phyloP scores from a whole-genome alignment of 495 filamentous ascomycete species.

The Xylaria bambusicola region DNA sequence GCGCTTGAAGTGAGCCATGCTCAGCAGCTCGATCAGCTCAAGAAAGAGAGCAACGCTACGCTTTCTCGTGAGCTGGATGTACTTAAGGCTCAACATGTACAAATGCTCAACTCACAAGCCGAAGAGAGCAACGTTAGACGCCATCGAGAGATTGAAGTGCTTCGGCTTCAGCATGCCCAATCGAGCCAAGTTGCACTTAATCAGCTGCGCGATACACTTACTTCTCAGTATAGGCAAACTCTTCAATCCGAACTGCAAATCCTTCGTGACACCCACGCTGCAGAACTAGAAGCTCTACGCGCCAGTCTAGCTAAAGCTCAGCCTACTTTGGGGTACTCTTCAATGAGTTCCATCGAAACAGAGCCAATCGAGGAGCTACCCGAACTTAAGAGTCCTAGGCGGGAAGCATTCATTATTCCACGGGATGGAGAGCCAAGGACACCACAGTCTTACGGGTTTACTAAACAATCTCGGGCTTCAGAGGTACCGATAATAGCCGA shows the following conservation, averaged over 20 bases:
- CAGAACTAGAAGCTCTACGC: constrained; percentile 30
- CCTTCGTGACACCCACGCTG: constrained; percentile 24
- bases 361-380: constrained; percentile 47
- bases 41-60: constrained; percentile 16
- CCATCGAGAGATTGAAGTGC: constrained; percentile 12
- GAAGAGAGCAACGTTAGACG: constrained; percentile 18
- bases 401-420: constrained; percentile 52
- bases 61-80: constrained; percentile 22
- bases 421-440: constrained; percentile 31
- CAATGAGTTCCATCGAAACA: constrained; percentile 50
- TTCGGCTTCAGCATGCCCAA: constrained; percentile 15
- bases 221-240: constrained; percentile 17
- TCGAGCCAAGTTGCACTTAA: constrained; percentile 17
- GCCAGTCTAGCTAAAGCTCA: constrained; percentile 19
- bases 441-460: constrained; percentile 39
- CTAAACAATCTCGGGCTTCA: constrained; percentile 41
- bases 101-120: constrained; percentile 13
- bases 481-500: constrained; percentile 52
- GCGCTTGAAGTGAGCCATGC: constrained; percentile 18
- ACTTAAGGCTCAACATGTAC: constrained; percentile 18
- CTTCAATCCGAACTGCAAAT: constrained; percentile 29
- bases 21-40: constrained; percentile 19
- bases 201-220: constrained; percentile 20
- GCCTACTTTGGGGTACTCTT: constrained; percentile 47
- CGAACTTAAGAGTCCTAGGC: constrained; percentile 45